Percentiles rank a stretch among this genome's conserved stretches.
Evolutionary conservation across 306 rosid genomes (phyloP).

Genomic region (Fragaria vesca): DNA sequence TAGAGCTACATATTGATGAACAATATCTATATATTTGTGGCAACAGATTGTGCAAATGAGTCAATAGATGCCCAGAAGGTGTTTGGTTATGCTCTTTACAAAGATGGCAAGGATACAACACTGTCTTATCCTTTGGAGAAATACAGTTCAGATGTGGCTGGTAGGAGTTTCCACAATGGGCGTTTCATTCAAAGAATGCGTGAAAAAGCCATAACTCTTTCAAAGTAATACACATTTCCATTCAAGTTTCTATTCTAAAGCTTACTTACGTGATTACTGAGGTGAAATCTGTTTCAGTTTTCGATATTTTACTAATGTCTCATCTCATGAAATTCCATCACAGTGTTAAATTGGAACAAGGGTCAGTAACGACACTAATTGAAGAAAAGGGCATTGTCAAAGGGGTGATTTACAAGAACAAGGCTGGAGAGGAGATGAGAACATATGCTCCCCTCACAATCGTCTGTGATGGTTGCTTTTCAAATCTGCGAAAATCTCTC

Average conservation of each 20-base stretch:
- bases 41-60: constrained; percentile 16
- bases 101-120: constrained; percentile 48
- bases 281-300: neutral
- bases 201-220: constrained; percentile 45
- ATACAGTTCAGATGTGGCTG: constrained; percentile 42
- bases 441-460: constrained; percentile 46
- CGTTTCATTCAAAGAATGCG: constrained; percentile 56
- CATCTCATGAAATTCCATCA: neutral
- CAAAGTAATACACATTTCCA: constrained; percentile 31
- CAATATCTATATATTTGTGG: neutral
- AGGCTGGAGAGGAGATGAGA: constrained; percentile 2
- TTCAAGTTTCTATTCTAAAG: neutral
- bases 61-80: constrained; percentile 25
- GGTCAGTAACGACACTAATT: constrained; percentile 15
- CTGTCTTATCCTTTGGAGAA: constrained; percentile 47
- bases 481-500: constrained; percentile 50
- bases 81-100: constrained; percentile 35
- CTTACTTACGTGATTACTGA: neutral
- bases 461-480: constrained; percentile 61
- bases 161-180: constrained; percentile 60
- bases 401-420: constrained; percentile 25
- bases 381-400: constrained; percentile 14
- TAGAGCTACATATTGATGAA: too few species aligned
- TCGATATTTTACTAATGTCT: neutral
- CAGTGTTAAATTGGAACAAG: constrained; percentile 26